Base-by-base conservation (phyloP, 345 rosid species). In the Gossypium raimondii region DNA sequence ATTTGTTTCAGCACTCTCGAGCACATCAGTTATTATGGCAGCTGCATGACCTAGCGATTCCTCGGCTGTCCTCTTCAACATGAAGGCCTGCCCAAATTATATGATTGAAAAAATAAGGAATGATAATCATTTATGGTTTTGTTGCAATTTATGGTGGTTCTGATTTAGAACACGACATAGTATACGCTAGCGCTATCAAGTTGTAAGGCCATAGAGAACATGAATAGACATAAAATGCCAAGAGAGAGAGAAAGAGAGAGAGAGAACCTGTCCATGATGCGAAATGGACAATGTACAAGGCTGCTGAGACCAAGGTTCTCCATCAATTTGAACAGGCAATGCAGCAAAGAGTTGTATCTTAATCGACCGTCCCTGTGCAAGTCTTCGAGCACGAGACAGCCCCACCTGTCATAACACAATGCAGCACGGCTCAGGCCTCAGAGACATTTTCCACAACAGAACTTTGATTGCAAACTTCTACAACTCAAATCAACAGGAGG, bases 41-140 rank as follows among this genome's bases (percentile, higher is more conserved):
- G 97, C 93, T 67, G 99, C 99, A 79, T 92, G 98, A 67, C 98
- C 99, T 13, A 93, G 89, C 71, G 98, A 96, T 81, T 93, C 99
- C 86, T 92, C 99, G 0, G 86, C 86, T 0, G 93, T 89, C 79
- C 88, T 86, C 86, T 82, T 94, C 81, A 95, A 84, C 97, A 95
- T 90, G 82, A 95, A 95, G 56, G 99, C 99, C 99, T 94, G 88
- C 14, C 63, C 27, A 66, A n/a, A 65, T 64, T 14, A 41, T 65
- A n/a, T 43, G 4, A 3, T n/a, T 65, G 25, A 38, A n/a, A 38
- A 17, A 34, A 60, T 18, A 2, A 63, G 24, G 25, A 63, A 63
- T 50, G 17, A 50, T 5, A 34, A 34, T 34, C 41, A 34, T 34
- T 7, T 1, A 34, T 34, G 6, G 41, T 5, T 34, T 34, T 7